Evolutionary conservation across 805 yeast species (phyloP), one percentile per base, ranked within the genome.

Genomic region (Metschnikowia peoriensis): DNA sequence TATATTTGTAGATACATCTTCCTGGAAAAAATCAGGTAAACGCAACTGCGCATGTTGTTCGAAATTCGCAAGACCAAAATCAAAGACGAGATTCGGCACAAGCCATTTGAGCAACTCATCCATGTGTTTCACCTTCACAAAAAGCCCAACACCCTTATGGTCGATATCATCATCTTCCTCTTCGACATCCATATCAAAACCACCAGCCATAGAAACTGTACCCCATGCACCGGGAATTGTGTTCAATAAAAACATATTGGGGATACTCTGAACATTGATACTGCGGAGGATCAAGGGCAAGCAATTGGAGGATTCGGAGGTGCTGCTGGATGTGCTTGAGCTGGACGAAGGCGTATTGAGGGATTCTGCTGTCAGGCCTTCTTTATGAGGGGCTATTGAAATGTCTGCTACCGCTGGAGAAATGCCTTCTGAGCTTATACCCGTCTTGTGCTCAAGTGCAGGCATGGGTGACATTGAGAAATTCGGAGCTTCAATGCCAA

Each of bases 231-330:
- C 55, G 1, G 51, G 52, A 28, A 54, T 9, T 70, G 69, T 74
- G 16, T 72, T 69, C 11, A 69, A 54, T 40, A 79, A 67, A 55
- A 83, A 83, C 12, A 64, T 60, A 14, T 75, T 71, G 0, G 96
- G 93, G 10, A 88, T 82, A 0, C 88, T 78, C 42, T 78, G 72
- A 0, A 85, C 72, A 16, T 89, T 85, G 53, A 86, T 79, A 41
- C 84, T 81, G 53, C 92, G 70, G 28, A 88, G 66, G 10, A 88
- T 73, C 66, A 88, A 82, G 1, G 91, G 92, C 35, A 87, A 66
- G 67, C 85, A 84, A 57, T 85, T 86, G 6, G 88, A 69, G 0
- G 78, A 68, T 48, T 74, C 77, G 1, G 69, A 57, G n/a, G 46
- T 17, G 12, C 41, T 48, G 29, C 41, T 44, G 28, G 51, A 39